Evolutionary conservation across 331 rosid genomes (phyloP), one percentile per base, ranked within the genome.

Genomic region (Ulmus americana): DNA sequence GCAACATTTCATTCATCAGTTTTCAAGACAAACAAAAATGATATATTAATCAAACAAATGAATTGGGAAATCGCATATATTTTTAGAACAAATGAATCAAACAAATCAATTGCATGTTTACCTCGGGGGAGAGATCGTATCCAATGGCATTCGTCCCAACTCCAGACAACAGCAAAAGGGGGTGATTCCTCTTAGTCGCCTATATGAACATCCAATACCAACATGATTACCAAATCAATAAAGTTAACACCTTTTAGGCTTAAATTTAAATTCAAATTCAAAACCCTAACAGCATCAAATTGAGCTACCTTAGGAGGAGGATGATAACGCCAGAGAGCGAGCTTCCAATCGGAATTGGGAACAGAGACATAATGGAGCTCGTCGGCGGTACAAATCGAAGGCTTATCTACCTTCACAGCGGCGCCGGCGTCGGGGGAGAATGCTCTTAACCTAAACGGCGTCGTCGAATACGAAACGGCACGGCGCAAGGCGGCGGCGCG

Each of bases 81-180:
- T 43, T 45, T 15, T 5, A 60, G 15, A 5, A 10, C 48, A 41
- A 60, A 3, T 41, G 12, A 59, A 14, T 42, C 64, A 59, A 18
- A 7, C 18, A 10, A 48, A 50, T 64, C 40, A 38, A 22, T 2
- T 28, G 12, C 14, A 58, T 46, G 39, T 6, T 41, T 70, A 94
- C 99, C 90, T 39, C 90, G 1, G 97, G 91, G 5, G 91, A 86
- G 62, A 94, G 99, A 77, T 94, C 99, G 59, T 94, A 94, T 66
- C 99, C 99, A 76, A 94, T 82, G 42, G 99, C 99, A 71, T 94
- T 94, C 15, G 99, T 94, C 59, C 95, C 99, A 69, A 94, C 96
- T 28, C 99, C 99, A 0, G 99, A 94, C 72, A 94, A 78, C 0
- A 94, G 79, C 77, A 94, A 61, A 67, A 94, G 73, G 39, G 99